Conservation (phyloP, 495 filamentous ascomycete species). For the Podospora pseudopauciseta region DNA sequence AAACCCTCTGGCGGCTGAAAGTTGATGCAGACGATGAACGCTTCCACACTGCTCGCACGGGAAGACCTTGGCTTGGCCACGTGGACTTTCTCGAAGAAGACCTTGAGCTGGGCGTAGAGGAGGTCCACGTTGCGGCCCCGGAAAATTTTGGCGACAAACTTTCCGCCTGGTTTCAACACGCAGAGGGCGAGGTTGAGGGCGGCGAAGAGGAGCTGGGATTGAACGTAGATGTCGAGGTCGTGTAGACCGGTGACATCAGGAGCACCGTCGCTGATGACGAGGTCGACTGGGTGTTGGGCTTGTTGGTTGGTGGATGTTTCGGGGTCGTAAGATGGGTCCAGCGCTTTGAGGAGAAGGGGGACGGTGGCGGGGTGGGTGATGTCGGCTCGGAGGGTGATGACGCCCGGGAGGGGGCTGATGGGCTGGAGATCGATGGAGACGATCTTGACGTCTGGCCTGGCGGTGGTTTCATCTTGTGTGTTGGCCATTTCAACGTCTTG, state of each 20-base stretch:
- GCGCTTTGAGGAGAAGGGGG: slow-evolving; percentile 75
- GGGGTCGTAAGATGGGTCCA: slow-evolving; percentile 69
- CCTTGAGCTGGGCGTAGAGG: slow-evolving; percentile 84
- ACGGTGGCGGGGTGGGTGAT: slow-evolving; percentile 97
- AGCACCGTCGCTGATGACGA: slow-evolving; percentile 91
- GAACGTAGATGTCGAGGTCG: slow-evolving; percentile 96
- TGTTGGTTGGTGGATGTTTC: slow-evolving; percentile 45
- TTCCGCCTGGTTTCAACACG: slow-evolving; percentile 86
- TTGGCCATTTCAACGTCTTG: not conserved
- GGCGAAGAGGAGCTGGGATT: slow-evolving; percentile 89
- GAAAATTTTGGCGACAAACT: slow-evolving; percentile 98
- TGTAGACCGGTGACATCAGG: slow-evolving; percentile 96
- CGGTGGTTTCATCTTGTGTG: slow-evolving; percentile 38
- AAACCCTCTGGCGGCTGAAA: slow-evolving; percentile 65
- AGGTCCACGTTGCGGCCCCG: slow-evolving; percentile 88
- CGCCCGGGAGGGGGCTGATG: slow-evolving; percentile 88
- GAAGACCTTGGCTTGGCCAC: slow-evolving; percentile 92
- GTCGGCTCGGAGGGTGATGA: slow-evolving; percentile 85
- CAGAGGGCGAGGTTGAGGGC: slow-evolving; percentile 89
- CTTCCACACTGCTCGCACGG: slow-evolving; percentile 90
- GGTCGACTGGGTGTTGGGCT: slow-evolving; percentile 69
- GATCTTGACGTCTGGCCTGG: slow-evolving; percentile 78
- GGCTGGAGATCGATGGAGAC: slow-evolving; percentile 94
- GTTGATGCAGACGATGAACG: slow-evolving; percentile 91
- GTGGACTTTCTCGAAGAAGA: slow-evolving; percentile 81